phyloP scores from a whole-genome alignment of 2,329 filamentous ascomycete genomes.

The Onygena corvina region DNA sequence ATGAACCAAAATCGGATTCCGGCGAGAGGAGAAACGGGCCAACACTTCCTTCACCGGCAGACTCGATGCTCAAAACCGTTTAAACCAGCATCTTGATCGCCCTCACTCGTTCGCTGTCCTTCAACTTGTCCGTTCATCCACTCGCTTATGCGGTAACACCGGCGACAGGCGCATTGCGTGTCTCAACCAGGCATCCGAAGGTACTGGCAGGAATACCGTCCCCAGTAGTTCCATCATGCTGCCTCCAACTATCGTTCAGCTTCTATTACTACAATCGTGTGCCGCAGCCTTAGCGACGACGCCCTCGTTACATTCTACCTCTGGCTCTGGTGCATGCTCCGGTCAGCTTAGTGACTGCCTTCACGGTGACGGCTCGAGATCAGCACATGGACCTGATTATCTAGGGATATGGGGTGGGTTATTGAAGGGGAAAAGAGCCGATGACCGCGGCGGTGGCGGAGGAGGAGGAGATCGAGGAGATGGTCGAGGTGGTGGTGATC shows the following conservation, averaged over 20 bases:
- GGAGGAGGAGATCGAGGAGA: not conserved
- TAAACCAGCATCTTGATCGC: too few species aligned
- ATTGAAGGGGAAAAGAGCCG: not conserved
- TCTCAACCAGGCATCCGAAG: not conserved
- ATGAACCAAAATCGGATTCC: too few species aligned
- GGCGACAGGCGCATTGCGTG: conserved; percentile 1
- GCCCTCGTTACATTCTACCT: not conserved
- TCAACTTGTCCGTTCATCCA: not conserved
- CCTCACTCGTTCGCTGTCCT: not conserved
- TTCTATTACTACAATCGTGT: not conserved
- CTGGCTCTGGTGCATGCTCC: not conserved
- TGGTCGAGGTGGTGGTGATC: not conserved
- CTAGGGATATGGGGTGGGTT: not conserved
- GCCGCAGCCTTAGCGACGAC: not conserved
- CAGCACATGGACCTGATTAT: not conserved
- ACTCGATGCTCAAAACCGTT: too few species aligned
- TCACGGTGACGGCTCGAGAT: not conserved
- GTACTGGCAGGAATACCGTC: not conserved
- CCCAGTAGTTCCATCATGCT: not conserved
- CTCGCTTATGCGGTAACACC: not conserved
- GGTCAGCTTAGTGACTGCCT: not conserved
- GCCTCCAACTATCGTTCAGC: not conserved
- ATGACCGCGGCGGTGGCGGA: not conserved
- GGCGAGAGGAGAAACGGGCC: too few species aligned
- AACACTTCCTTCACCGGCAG: too few species aligned